phyloP scores from a whole-genome alignment of 345 rosid genomes.

The Aurinia saxatilis region DNA sequence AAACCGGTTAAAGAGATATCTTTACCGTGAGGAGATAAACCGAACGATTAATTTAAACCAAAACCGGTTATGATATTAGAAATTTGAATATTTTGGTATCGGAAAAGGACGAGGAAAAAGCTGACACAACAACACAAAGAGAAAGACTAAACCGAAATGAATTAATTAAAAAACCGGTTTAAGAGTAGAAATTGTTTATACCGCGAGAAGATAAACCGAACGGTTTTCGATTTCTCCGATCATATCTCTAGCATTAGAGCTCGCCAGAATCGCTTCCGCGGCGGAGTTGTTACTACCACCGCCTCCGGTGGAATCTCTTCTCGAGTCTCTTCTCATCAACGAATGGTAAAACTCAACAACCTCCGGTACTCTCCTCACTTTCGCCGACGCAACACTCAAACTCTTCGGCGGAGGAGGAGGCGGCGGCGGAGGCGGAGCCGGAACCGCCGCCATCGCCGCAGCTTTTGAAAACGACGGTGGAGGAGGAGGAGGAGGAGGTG shows the following conservation, averaged over 20 bases:
- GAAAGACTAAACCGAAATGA: constrained; percentile 9
- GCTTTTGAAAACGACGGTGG: constrained; percentile 20
- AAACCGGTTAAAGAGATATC: no score
- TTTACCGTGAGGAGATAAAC: no score
- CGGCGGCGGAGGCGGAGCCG: constrained; percentile 83
- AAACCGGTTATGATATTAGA: background rate
- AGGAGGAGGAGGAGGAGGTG: constrained; percentile 34
- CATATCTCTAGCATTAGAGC: constrained; percentile 80
- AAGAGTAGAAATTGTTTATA: constrained; percentile 21
- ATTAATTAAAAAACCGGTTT: constrained; percentile 24
- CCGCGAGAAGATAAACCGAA: constrained; percentile 84
- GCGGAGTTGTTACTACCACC: constrained; percentile 30
- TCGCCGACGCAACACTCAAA: constrained; percentile 36
- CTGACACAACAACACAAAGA: no score
- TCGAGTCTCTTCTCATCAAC: constrained; percentile 78
- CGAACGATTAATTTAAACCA: no score
- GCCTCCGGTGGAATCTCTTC: constrained; percentile 58
- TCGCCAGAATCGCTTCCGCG: constrained; percentile 39
- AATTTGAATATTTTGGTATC: background rate
- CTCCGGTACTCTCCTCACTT: constrained; percentile 87
- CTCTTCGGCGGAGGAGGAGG: constrained; percentile 45
- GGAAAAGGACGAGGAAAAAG: constrained; percentile 7
- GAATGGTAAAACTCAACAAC: constrained; percentile 98
- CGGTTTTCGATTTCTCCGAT: constrained; percentile 99
- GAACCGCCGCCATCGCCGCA: no score